Conservation (phyloP, 2,329 filamentous ascomycete species). For the Rutstroemia sp. region DNA sequence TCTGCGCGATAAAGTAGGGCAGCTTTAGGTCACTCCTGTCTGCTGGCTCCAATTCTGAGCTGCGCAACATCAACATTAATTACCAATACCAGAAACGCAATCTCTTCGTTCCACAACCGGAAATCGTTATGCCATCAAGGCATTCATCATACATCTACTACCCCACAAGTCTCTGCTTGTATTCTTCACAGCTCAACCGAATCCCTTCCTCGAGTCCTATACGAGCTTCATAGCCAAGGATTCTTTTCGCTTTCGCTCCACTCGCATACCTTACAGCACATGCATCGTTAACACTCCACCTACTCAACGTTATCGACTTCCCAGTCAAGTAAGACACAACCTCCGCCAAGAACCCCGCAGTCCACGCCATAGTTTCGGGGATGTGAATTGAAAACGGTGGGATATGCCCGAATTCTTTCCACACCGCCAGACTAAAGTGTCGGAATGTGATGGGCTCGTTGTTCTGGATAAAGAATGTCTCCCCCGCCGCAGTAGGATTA, state of each 20-base stretch:
- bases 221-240: conserved; percentile 1
- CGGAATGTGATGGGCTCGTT: conserved; percentile 1
- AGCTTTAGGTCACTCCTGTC: too few species aligned
- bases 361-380: not conserved
- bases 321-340: not conserved
- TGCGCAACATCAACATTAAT: too few species aligned
- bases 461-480: conserved; percentile 2
- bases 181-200: conserved; percentile 4
- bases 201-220: conserved; percentile 2
- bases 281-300: conserved; percentile 2
- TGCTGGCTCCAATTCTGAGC: too few species aligned
- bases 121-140: not conserved
- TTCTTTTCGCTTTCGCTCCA: not conserved
- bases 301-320: not conserved
- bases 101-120: too few species aligned
- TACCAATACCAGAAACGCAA: too few species aligned
- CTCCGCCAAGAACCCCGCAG: not conserved
- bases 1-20: too few species aligned
- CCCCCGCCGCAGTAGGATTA: not conserved
- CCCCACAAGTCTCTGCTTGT: not conserved
- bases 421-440: not conserved
- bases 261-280: conserved; percentile 3
- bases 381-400: not conserved
- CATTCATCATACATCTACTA: not conserved
- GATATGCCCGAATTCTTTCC: conserved; percentile 1